Evolutionary conservation across 129 eudicot species (phyloP).

Genomic region (Gnaphalium uliginosum): DNA sequence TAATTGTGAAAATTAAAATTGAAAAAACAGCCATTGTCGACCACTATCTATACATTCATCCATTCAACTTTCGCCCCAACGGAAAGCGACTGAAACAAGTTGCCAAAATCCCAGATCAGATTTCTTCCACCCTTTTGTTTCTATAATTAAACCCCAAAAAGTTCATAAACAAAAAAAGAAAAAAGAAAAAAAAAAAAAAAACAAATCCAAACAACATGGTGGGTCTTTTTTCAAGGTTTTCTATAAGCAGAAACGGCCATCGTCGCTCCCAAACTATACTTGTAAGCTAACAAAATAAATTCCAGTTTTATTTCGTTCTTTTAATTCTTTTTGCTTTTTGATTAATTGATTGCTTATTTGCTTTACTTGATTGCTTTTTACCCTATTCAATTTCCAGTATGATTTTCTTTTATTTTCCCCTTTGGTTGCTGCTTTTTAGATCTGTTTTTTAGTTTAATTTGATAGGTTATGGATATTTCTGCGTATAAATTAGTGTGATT

Average conservation of each 20-base stretch:
- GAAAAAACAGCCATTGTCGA: background rate
- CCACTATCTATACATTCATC: background rate
- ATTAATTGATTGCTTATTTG: slow-evolving; percentile 16
- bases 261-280: slow-evolving; percentile 74
- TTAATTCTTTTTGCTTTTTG: background rate
- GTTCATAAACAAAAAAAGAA: background rate
- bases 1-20: too few species aligned
- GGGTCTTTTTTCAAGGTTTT: slow-evolving; percentile 78
- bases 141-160: slow-evolving; percentile 1
- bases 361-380: background rate
- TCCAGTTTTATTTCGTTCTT: background rate
- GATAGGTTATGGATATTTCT: background rate
- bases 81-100: background rate
- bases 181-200: background rate
- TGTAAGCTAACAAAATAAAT: slow-evolving; percentile 34
- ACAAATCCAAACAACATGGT: slow-evolving; percentile 44
- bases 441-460: background rate
- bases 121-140: slow-evolving; percentile 6
- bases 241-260: slow-evolving; percentile 62
- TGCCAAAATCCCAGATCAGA: slow-evolving; percentile 25
- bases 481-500: background rate
- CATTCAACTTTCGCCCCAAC: background rate
- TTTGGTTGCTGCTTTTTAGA: background rate
- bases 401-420: too few species aligned
- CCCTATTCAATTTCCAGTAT: background rate